These are phyloP conservation scores for Podaxis carcinomalis DNA, from an alignment of 768 basidiomycete species.

Conservation along the genomic window DNA sequence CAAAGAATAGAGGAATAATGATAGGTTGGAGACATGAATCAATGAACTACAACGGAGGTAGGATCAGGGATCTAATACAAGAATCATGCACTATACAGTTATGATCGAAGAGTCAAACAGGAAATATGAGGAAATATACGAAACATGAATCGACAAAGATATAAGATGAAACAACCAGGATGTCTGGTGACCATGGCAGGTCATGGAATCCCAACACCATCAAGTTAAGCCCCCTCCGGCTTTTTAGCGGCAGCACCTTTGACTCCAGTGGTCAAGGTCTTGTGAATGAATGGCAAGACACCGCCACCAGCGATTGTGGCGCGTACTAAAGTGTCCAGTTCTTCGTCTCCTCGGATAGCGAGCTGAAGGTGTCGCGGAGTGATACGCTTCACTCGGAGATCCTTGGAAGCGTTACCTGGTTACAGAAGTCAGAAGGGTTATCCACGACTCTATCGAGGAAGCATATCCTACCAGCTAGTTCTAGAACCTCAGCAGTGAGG, in stretches of 20 bases:
- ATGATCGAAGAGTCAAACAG: background rate
- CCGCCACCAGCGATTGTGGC: slow-evolving; percentile 93
- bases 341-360: slow-evolving; percentile 95
- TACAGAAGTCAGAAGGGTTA: background rate
- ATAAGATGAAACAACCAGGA: background rate
- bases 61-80: background rate
- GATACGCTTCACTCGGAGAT: slow-evolving; percentile 95
- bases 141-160: background rate
- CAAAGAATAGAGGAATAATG: slow-evolving; percentile 5
- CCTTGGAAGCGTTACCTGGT: slow-evolving; percentile 92
- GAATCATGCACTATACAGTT: slow-evolving; percentile 2
- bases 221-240: slow-evolving; percentile 24
- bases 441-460: background rate
- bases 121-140: background rate
- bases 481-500: slow-evolving; percentile 92
- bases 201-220: background rate
- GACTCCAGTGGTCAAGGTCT: slow-evolving; percentile 59
- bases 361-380: slow-evolving; percentile 94
- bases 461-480: slow-evolving; percentile 75
- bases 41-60: slow-evolving; percentile 3
- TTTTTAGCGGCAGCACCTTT: slow-evolving; percentile 44
- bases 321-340: slow-evolving; percentile 90
- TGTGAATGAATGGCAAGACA: slow-evolving; percentile 86
- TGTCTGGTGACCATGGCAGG: background rate
- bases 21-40: background rate